A percentile compares a stretch with the other conserved stretches of the same genome.
Evolutionary conservation across 208 protist species (phyloP).

Genomic region (Acanthamoeba healyi): DNA sequence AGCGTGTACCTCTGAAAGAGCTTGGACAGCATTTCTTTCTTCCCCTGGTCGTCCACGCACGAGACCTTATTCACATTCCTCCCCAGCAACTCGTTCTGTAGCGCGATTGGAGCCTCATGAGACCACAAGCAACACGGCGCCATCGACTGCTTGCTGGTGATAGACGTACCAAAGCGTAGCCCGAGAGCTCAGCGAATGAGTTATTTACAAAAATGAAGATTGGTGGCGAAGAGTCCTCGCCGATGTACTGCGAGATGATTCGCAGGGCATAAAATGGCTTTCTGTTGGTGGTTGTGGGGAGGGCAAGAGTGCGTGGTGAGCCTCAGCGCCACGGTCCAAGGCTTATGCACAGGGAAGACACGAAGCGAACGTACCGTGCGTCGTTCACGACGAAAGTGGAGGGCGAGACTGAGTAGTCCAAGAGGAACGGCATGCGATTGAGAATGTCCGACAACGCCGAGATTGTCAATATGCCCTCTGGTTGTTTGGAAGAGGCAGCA

Average conservation of each 20-base stretch:
- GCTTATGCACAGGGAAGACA: no score
- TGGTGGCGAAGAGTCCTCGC: constrained; percentile 28
- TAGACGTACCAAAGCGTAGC: constrained; percentile 12
- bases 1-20: not conserved
- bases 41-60: not conserved
- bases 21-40: constrained; percentile 1
- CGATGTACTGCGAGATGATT: constrained; percentile 40
- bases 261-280: not conserved
- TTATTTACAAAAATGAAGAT: constrained; percentile 53
- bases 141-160: no score
- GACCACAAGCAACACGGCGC: no score
- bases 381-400: constrained; percentile 10
- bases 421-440: constrained; percentile 18
- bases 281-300: no score
- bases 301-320: no score
- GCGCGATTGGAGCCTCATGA: no score
- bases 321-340: no score
- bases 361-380: not conserved
- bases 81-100: constrained; percentile 35
- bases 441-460: constrained; percentile 15
- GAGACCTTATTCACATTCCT: constrained; percentile 16
- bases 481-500: not conserved
- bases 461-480: not conserved
- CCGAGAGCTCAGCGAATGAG: constrained; percentile 4
- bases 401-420: constrained; percentile 9